Evolutionary conservation across 2,329 filamentous ascomycete species (phyloP).

Genomic region (Tolypocladium tropicale): DNA sequence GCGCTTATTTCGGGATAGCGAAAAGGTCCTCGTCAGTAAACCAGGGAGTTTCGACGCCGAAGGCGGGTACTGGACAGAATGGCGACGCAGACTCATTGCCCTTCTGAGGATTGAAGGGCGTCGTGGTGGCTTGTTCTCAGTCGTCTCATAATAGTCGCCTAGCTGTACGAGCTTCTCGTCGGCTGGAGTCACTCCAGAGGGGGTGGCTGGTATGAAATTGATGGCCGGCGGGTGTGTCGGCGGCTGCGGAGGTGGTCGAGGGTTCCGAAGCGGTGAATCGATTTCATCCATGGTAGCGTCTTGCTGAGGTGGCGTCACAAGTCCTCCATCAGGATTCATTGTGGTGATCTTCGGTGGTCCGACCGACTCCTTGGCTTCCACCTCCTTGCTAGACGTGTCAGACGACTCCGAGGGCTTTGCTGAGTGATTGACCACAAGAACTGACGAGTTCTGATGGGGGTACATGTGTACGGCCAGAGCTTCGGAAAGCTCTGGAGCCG

Average conservation of each 20-base stretch:
- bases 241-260: slow-evolving; percentile 46
- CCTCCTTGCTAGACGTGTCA: slow-evolving; percentile 19
- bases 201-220: slow-evolving; percentile 53
- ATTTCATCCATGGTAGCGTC: slow-evolving; percentile 40
- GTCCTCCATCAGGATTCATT: slow-evolving; percentile 28
- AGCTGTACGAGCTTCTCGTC: slow-evolving; percentile 40
- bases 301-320: slow-evolving; percentile 43
- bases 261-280: slow-evolving; percentile 53
- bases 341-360: slow-evolving; percentile 26
- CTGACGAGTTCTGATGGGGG: slow-evolving; percentile 53
- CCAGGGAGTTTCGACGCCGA: slow-evolving; percentile 27
- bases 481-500: slow-evolving; percentile 53
- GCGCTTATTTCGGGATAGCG: slow-evolving; percentile 34
- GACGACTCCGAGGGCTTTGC: slow-evolving; percentile 37
- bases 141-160: slow-evolving; percentile 43
- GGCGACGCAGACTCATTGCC: slow-evolving; percentile 39
- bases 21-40: slow-evolving; percentile 41
- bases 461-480: slow-evolving; percentile 52
- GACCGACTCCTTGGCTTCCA: slow-evolving; percentile 10
- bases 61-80: slow-evolving; percentile 31
- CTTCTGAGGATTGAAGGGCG: slow-evolving; percentile 42
- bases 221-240: slow-evolving; percentile 32
- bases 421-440: slow-evolving; percentile 49
- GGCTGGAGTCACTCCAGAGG: slow-evolving; percentile 47
- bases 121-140: slow-evolving; percentile 32